A percentile compares a stretch with the other conserved stretches of the same genome.
Conservation (phyloP, 2,329 filamentous ascomycete genomes). For the Colletotrichum lupini region DNA sequence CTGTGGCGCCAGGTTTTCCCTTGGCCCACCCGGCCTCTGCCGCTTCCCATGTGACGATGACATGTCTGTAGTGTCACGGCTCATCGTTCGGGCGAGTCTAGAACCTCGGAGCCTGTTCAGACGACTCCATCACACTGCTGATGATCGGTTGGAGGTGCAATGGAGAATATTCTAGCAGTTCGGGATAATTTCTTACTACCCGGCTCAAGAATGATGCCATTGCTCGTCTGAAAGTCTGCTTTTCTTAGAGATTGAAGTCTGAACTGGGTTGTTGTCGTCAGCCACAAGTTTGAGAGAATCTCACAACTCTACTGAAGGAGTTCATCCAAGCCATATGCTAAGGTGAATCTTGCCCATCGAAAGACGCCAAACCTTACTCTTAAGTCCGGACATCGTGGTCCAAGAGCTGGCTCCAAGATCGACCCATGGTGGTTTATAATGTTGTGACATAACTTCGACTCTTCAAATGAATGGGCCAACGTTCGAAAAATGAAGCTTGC, state of each 20-base stretch:
- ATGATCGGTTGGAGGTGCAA: background rate
- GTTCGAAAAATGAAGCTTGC: background rate
- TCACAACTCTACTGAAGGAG: background rate
- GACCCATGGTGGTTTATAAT: background rate
- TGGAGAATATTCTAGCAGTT: background rate
- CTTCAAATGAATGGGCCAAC: background rate
- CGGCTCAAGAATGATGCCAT: background rate
- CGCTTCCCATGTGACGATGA: conserved; percentile 33
- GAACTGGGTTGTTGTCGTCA: background rate
- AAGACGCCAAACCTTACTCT: background rate
- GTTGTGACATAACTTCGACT: background rate
- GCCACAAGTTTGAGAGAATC: background rate
- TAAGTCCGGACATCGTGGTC: background rate
- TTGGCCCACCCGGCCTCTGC: conserved; percentile 12
- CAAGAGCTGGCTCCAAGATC: background rate
- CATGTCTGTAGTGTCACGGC: conserved; percentile 9
- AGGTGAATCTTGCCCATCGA: background rate
- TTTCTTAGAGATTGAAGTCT: background rate
- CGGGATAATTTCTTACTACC: too few species aligned
- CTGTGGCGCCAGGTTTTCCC: conserved; percentile 11
- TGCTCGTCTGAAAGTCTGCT: background rate
- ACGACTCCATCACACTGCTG: background rate
- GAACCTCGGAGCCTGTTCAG: background rate
- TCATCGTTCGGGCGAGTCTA: conserved; percentile 7
- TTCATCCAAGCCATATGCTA: background rate